Base-by-base conservation (phyloP, 257 asterid species). In the Voacanga thouarsii region DNA sequence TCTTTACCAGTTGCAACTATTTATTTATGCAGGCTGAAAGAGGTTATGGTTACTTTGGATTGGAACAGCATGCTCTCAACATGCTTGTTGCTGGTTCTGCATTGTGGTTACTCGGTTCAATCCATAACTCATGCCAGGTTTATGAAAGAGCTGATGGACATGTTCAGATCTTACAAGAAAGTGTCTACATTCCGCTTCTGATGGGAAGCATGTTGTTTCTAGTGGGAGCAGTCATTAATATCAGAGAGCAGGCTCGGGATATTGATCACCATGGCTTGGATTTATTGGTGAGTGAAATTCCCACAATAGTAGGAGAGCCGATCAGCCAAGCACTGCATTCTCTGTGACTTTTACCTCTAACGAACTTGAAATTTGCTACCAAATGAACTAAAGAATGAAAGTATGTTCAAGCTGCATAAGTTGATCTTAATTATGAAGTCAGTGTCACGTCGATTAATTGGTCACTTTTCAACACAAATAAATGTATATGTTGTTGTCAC, bases 101-200 rank as follows among this genome's bases (percentile, higher is more conserved):
- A 39, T 78, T 96, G 5, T 93, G 99, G 99, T 72, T 92, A 59
- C 72, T 96, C 4, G 99, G 99, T 64, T 93, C 98, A 21, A 86
- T 92, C 79, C 96, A 86, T 19, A 93, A 93, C 77, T 88, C 97
- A 0, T 93, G 98, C 64, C 99, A 96, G 81, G 88, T 93, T 61
- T 96, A 96, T 24, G 98, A 96, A 86, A 87, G 97, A 80, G 92
- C 97, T 0, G 95, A 87, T 77, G 97, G 90, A 12, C 89, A 89
- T 71, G 82, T 96, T 49, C 99, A 93, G 78, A 88, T 96, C 69
- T 76, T 96, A 84, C 99, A 96, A 85, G 84, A 85, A 55, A 81
- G 91, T 18, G 92, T 96, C 60, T 86, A 86, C 39, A 78, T 96
- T 33, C 99, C 98, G 3, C 92, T 92, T 87, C 75, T 90, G 84